Base-by-base conservation (phyloP, 148 eudicot species). In the Spergularia marina region DNA sequence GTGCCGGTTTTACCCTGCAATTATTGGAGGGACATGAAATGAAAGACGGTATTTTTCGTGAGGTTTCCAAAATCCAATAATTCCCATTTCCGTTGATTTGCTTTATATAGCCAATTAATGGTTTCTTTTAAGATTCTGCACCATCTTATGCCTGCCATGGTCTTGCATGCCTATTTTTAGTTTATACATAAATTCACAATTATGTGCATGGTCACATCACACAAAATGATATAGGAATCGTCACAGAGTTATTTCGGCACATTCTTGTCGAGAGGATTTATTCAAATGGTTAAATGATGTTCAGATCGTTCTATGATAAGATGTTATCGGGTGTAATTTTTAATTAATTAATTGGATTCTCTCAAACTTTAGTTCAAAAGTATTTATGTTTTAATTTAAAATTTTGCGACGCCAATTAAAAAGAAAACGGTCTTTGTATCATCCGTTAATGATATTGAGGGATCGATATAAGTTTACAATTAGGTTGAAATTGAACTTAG, bases 81-180 rank as follows among this genome's bases (percentile, higher is more conserved):
- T 70, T 79, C 53, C 49, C 65, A 36, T 52, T 66, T 73, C 54
- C 39, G 75, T 82, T 30, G 56, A 20, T 65, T 78, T 80, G 72
- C 80, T 77, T 77, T 83, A 74, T 70, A 59, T 79, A 63, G 82
- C 62, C 74, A 44, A 40, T 23, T 59, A 71, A 70, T 84, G 82
- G 80, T 54, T 73, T 76, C 88, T 82, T 80, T 79, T 78, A 23
- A 79, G 89, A 87, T 87, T 87, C 78, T 74, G 83, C 86, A 80
- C 58, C 81, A 85, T 82, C 78, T 73, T 79, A 53, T 83, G 85
- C 81, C 84, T 65, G 82, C 86, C 86, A 86, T 86, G 82, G 78
- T 71, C 49, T 9, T 9, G 44, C 39, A 54, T 30, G 36, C 18
- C 56, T 53, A 66, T 49, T 21, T 56, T 47, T 23, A 17, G 21